Base-by-base conservation (phyloP, 176 grass and related monocot species). In the Alopecurus myosuroides region DNA sequence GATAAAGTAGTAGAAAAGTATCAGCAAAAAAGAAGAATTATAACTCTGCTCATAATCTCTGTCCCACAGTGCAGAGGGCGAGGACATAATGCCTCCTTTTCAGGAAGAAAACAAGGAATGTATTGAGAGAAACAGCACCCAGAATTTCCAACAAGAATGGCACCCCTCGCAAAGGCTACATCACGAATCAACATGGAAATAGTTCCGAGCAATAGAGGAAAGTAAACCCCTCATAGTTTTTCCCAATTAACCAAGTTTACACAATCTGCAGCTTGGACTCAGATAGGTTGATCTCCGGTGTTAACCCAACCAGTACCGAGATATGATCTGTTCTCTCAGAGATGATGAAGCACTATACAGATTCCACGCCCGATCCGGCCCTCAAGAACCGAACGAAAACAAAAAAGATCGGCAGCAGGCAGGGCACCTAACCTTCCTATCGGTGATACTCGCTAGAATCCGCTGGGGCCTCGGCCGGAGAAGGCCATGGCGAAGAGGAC, bases 401-500 rank as follows among this genome's bases (percentile, higher is more conserved):
- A 35, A 33, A 52, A 39, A 62, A 34, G 25, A 70, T 58, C 65
- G 19, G 30, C 55, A 63, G 29, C 53, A 64, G 30, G 18, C 64
- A 51, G 53, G 30, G 18, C 64, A 51, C 71, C 72, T 75, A 66
- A 36, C 79, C 79, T 78, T 78, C 70, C 83, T 62, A 63, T 3
- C 9, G 12, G 1, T 15, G 65, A 9, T 35, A 5, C 1, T 1
- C 12, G 49, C 79, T 91, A 91, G 85, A 84, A 91, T 50, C 60
- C 78, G 12, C 85, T 61, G 37, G 89, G 89, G 0, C 48, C 81
- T 7, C 76, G 69, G 25, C 89, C 89, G 37, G 89, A 91, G 81
- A 94, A 92, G 79, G 87, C 76, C 87, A 92, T 77, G 84, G 89
- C 89, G 40, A 81, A 92, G 74, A 94, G 90, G 74, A 92, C 66